phyloP scores from a whole-genome alignment of 2,329 filamentous ascomycete species.

The Diaporthe helianthi region DNA sequence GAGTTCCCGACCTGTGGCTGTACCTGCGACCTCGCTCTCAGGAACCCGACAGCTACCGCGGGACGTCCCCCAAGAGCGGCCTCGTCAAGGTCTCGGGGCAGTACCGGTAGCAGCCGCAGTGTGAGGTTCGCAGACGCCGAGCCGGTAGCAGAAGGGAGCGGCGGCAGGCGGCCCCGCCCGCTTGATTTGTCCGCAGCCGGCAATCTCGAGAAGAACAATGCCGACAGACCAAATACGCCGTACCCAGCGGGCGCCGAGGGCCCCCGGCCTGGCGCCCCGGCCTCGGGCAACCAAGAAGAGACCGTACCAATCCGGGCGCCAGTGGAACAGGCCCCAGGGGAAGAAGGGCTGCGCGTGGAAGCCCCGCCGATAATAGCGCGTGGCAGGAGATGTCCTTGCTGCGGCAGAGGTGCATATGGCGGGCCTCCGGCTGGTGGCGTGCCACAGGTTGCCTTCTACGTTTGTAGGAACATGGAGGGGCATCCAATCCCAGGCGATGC shows the following conservation, averaged over 20 bases:
- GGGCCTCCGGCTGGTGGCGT: neutral
- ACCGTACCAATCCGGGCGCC: neutral
- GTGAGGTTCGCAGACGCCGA: constrained; percentile 28
- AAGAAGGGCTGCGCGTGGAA: neutral
- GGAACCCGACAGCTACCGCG: neutral
- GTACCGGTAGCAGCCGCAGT: constrained; percentile 6
- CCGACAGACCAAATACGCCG: constrained; percentile 13
- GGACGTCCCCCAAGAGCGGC: neutral
- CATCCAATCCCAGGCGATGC: neutral
- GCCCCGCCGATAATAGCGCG: neutral
- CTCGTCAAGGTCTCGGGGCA: neutral
- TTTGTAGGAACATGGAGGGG: constrained; percentile 15
- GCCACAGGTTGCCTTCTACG: constrained; percentile 15
- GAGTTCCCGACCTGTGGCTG: constrained; percentile 12
- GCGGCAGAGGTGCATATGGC: constrained; percentile 8
- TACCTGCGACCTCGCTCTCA: constrained; percentile 11
- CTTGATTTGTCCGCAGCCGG: neutral
- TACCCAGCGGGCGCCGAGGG: neutral
- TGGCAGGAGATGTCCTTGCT: constrained; percentile 6
- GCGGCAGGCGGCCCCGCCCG: neutral
- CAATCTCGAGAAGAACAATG: neutral
- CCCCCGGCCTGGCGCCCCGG: neutral
- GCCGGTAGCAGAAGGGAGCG: neutral
- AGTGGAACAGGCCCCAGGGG: neutral
- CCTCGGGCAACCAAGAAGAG: neutral